Evolutionary conservation across 1,284 basidiomycete species (phyloP).

Genomic region (Cutaneotrichosporon cutaneum): DNA sequence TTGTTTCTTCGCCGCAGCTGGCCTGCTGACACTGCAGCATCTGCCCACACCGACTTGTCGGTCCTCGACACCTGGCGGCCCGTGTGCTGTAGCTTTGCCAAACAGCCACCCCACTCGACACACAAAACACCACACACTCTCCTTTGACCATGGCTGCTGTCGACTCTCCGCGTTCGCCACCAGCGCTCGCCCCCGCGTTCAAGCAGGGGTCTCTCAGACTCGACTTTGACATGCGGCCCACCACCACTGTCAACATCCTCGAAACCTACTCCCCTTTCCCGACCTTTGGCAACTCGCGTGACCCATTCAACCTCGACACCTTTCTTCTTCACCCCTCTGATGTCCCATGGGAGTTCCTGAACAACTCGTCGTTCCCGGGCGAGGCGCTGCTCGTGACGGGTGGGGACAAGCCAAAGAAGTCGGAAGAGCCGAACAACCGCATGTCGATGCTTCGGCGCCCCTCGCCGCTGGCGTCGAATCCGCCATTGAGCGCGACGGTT

Average conservation of each 20-base stretch:
- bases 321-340: slow-evolving; percentile 45
- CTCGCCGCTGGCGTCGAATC: slow-evolving; percentile 30
- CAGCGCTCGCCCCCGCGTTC: slow-evolving; percentile 14
- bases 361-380: slow-evolving; percentile 23
- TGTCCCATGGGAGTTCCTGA: slow-evolving; percentile 39
- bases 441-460: slow-evolving; percentile 20
- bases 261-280: slow-evolving; percentile 48
- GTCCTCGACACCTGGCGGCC: background rate
- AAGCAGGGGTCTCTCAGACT: slow-evolving; percentile 1
- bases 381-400: slow-evolving; percentile 9
- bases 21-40: slow-evolving; percentile 5
- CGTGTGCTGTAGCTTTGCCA: background rate
- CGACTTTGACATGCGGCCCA: slow-evolving; percentile 11
- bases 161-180: slow-evolving; percentile 14
- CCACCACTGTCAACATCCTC: slow-evolving; percentile 14
- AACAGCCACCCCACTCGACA: background rate
- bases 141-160: slow-evolving; percentile 12
- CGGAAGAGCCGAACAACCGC: background rate
- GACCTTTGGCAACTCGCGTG: slow-evolving; percentile 32
- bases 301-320: slow-evolving; percentile 45
- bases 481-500: slow-evolving; percentile 28
- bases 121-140: background rate
- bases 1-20: background rate
- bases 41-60: background rate
- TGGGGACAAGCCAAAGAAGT: slow-evolving; percentile 9